phyloP scores from a whole-genome alignment of 139 green algal species.

The Chlamydomonas asymmetrica region DNA sequence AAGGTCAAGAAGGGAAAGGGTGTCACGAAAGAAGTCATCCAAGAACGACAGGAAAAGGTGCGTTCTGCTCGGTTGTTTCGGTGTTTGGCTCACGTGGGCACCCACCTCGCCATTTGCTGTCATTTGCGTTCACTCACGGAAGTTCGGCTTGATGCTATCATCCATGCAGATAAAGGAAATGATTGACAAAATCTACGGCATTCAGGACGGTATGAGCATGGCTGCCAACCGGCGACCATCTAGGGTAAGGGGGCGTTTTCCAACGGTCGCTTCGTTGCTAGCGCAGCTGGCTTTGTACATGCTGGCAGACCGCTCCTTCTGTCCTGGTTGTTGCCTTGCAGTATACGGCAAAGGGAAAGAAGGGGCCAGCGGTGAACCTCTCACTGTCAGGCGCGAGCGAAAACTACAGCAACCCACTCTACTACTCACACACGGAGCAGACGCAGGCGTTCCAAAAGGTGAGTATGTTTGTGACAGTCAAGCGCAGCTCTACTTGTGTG shows the following conservation, averaged over 20 bases:
- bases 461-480: too few species aligned
- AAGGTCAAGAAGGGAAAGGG: constrained; percentile 70
- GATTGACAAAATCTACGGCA: constrained; percentile 54
- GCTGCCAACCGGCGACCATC: constrained; percentile 31
- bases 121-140: constrained; percentile 11
- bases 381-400: too few species aligned
- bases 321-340: too few species aligned
- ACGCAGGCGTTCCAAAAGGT: constrained; percentile 61
- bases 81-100: too few species aligned
- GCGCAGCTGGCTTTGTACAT: not conserved
- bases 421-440: constrained; percentile 64
- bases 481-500: too few species aligned
- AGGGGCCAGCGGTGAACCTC: too few species aligned
- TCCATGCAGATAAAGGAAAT: constrained; percentile 59
- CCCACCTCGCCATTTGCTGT: too few species aligned
- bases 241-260: constrained; percentile 10
- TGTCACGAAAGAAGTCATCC: constrained; percentile 55
- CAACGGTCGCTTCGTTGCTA: not conserved
- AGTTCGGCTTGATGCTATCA: too few species aligned
- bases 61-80: too few species aligned
- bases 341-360: too few species aligned
- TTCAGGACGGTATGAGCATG: constrained; percentile 62
- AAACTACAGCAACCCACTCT: too few species aligned
- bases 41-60: constrained; percentile 54
- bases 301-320: too few species aligned